phyloP scores from a whole-genome alignment of 208 protist species.

The Tritrichomonas musculus region DNA sequence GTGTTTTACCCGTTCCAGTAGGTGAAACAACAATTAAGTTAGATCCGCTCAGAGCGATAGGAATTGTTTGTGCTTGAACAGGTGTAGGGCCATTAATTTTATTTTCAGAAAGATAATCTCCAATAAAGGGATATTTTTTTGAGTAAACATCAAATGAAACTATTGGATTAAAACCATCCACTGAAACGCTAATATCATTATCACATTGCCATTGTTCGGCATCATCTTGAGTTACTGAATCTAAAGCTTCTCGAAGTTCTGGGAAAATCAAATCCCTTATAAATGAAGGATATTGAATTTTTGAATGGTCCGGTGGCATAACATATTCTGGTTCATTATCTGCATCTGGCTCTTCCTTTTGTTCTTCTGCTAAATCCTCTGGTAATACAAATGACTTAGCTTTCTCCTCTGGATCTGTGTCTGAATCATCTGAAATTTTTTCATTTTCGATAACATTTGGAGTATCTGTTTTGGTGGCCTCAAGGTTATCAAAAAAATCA shows the following conservation, averaged over 20 bases:
- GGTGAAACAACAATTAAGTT: conserved; percentile 92
- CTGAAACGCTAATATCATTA: background rate
- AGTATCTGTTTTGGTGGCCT: too few relatives aligned
- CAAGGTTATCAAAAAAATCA: background rate
- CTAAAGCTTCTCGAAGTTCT: background rate
- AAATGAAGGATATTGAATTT: background rate
- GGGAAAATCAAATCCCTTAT: background rate
- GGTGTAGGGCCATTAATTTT: conserved; percentile 35
- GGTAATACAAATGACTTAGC: background rate
- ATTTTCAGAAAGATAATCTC: background rate
- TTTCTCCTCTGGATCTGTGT: background rate
- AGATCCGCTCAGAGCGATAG: conserved; percentile 41
- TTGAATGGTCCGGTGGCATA: conserved; percentile 16
- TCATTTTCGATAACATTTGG: background rate
- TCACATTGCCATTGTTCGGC: background rate
- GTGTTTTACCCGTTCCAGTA: conserved; percentile 98
- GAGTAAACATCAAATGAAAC: background rate
- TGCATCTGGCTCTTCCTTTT: background rate
- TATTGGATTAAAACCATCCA: background rate
- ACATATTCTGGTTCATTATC: conserved; percentile 26
- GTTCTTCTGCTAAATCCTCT: background rate
- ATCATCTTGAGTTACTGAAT: background rate
- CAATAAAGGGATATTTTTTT: background rate
- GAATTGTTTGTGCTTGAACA: conserved; percentile 48
- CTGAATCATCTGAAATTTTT: background rate